Evolutionary conservation across 768 basidiomycete species (phyloP).

Genomic region (Xanthoconium purpureum): DNA sequence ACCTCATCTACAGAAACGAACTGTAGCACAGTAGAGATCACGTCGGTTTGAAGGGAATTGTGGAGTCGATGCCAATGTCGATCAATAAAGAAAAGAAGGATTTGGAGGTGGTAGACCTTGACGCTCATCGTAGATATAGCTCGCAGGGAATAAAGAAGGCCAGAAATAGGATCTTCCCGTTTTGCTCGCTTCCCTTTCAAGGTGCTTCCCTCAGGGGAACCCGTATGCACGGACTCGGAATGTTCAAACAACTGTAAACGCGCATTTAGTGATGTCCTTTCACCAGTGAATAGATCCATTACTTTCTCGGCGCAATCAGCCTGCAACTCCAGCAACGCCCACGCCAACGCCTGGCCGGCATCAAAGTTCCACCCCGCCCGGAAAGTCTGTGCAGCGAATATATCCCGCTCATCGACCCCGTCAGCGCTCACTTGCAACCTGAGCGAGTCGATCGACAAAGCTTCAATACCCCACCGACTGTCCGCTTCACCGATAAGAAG

Average conservation of each 20-base stretch:
- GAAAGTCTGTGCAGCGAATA: slow-evolving; percentile 67
- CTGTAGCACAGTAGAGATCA: slow-evolving; percentile 54
- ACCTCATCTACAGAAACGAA: slow-evolving; percentile 64
- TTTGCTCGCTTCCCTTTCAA: slow-evolving; percentile 49
- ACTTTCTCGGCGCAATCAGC: slow-evolving; percentile 77
- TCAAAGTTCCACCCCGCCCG: slow-evolving; percentile 74
- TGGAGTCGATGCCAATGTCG: slow-evolving; percentile 71
- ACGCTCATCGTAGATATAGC: slow-evolving; percentile 29
- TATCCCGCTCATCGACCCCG: slow-evolving; percentile 22
- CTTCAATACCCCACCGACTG: slow-evolving; percentile 60
- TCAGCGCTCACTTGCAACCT: slow-evolving; percentile 46
- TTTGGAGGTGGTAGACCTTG: slow-evolving; percentile 60
- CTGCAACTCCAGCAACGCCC: slow-evolving; percentile 77
- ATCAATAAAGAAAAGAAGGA: slow-evolving; percentile 81
- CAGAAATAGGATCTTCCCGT: slow-evolving; percentile 56
- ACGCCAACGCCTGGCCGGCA: slow-evolving; percentile 63
- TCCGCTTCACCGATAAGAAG: slow-evolving; percentile 61
- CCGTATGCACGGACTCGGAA: slow-evolving; percentile 52
- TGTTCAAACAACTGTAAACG: slow-evolving; percentile 54
- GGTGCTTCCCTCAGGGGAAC: slow-evolving; percentile 31
- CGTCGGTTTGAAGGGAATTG: slow-evolving; percentile 49
- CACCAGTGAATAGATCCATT: slow-evolving; percentile 9
- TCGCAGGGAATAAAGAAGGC: slow-evolving; percentile 52
- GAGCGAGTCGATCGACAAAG: slow-evolving; percentile 62
- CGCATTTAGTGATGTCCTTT: background rate